A percentile compares a stretch with the other conserved stretches of the same genome.
These are phyloP conservation scores for Neopestalotiopsis sp. DNA, from an alignment of 2,329 filamentous ascomycete species.

Conservation along the genomic window DNA sequence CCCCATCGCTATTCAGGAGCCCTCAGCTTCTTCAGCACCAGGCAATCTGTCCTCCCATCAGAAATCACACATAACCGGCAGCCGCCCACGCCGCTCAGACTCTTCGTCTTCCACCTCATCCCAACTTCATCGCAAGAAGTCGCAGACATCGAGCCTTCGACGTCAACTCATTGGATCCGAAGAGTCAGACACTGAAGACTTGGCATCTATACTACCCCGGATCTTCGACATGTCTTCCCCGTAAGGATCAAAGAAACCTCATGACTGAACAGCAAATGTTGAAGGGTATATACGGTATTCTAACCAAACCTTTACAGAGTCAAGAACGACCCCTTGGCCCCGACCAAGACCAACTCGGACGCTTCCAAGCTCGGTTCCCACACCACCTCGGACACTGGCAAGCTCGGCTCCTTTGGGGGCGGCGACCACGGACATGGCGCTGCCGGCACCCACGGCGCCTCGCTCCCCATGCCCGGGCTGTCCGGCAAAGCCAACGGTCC, in stretches of 20 bases:
- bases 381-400: conserved; percentile 18
- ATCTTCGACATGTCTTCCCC: conserved; percentile 4
- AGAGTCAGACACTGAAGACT: neutral
- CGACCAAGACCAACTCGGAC: neutral
- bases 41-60: conserved; percentile 2
- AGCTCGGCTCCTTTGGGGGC: conserved; percentile 1
- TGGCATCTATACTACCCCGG: neutral
- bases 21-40: neutral
- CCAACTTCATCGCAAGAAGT: neutral
- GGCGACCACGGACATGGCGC: neutral
- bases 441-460: conserved; percentile 1
- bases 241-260: neutral
- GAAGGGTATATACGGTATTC: too few species aligned
- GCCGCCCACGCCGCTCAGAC: neutral
- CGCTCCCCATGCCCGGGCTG: conserved; percentile 35
- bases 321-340: conserved; percentile 1
- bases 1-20: neutral
- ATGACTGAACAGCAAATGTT: too few species aligned
- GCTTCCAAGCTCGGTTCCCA: conserved; percentile 16
- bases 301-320: neutral
- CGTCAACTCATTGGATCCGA: neutral
- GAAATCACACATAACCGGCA: neutral
- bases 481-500: conserved; percentile 35
- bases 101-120: too few species aligned
- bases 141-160: neutral